These are phyloP conservation scores for Chaetomium olivaceum DNA, from an alignment of 2,329 filamentous ascomycete species.

Conservation along the genomic window DNA sequence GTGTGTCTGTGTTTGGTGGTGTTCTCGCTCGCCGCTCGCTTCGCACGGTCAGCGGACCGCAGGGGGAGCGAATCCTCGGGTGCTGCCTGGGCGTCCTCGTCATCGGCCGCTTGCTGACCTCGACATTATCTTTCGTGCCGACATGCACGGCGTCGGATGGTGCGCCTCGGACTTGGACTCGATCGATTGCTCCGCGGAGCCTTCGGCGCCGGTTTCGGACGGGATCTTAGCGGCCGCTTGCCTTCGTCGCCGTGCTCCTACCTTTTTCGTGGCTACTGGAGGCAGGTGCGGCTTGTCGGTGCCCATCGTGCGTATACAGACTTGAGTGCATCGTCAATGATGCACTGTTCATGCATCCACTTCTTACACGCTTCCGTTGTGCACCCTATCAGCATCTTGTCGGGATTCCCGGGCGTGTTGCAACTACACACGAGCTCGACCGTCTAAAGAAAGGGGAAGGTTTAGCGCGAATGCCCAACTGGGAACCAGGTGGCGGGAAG, in stretches of 20 bases:
- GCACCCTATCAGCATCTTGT: conserved; percentile 61
- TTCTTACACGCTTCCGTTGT: conserved; percentile 54
- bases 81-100: conserved; percentile 31
- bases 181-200: conserved; percentile 52
- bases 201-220: conserved; percentile 52
- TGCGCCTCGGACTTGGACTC: conserved; percentile 52
- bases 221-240: conserved; percentile 53
- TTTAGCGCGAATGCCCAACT: not conserved
- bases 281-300: conserved; percentile 51
- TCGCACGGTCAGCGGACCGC: conserved; percentile 26
- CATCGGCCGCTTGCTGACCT: conserved; percentile 38
- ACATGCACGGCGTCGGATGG: conserved; percentile 39
- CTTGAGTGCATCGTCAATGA: conserved; percentile 56
- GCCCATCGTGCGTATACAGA: conserved; percentile 53
- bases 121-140: conserved; percentile 40
- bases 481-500: not conserved
- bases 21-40: conserved; percentile 33
- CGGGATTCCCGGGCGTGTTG: conserved; percentile 61
- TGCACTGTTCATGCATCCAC: conserved; percentile 66
- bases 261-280: conserved; percentile 40
- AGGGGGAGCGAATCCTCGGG: conserved; percentile 30
- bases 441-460: conserved; percentile 40
- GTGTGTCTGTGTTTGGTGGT: conserved; percentile 25
- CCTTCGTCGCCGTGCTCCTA: conserved; percentile 45
- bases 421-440: conserved; percentile 60